Conservation (phyloP, 176 grass and related monocot species). For the Rhynchospora breviuscula region DNA sequence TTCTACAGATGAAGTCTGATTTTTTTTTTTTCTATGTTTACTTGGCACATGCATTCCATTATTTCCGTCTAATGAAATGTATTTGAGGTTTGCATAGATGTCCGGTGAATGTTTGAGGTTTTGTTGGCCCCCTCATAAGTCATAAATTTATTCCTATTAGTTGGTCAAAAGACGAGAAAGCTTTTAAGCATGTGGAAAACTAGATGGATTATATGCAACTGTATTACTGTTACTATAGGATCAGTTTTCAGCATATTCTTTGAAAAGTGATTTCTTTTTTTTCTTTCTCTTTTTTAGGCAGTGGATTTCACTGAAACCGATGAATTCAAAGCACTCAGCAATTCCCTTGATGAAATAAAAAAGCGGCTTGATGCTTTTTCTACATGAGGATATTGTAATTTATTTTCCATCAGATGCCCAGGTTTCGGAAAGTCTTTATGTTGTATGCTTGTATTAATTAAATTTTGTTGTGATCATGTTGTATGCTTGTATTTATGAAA, state of each 20-base stretch:
- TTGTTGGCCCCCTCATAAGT: not conserved
- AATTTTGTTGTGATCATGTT: not conserved
- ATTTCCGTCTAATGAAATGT: not conserved
- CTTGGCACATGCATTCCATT: not conserved
- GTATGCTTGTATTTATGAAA: no score
- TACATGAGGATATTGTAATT: not conserved
- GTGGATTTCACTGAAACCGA: conserved; percentile 43
- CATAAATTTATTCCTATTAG: not conserved
- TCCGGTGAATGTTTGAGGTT: not conserved
- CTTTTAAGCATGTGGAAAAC: not conserved
- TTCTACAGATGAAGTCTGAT: not conserved
- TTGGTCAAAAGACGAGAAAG: not conserved
- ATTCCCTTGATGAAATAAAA: conserved; percentile 57
- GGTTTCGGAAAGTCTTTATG: not conserved
- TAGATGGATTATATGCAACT: not conserved
- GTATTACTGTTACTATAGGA: not conserved
- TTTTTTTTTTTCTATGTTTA: not conserved
- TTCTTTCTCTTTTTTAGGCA: conserved; percentile 37
- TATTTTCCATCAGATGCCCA: not conserved
- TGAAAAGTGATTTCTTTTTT: not conserved
- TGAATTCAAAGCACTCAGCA: conserved; percentile 53
- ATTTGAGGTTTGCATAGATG: not conserved
- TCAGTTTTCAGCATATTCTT: not conserved
- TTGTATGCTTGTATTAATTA: conserved; percentile 1
- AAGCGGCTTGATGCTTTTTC: conserved; percentile 32